A percentile compares a stretch with the other conserved stretches of the same genome.
These are phyloP conservation scores for Aspergillus proliferans DNA, from an alignment of 2,329 filamentous ascomycete species.

Conservation along the genomic window DNA sequence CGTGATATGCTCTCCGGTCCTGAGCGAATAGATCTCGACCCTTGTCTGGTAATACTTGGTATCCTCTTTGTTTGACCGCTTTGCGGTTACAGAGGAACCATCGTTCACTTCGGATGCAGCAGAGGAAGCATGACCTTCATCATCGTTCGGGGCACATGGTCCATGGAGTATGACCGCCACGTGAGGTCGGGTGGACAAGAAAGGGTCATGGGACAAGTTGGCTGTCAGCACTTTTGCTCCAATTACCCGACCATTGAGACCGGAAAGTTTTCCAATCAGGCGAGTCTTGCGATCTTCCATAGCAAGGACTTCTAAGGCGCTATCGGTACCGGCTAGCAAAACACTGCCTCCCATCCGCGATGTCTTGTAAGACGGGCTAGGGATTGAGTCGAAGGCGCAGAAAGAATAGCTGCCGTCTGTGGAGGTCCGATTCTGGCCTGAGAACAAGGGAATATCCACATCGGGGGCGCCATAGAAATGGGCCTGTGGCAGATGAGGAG, in stretches of 20 bases:
- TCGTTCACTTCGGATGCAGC: conserved; percentile 32
- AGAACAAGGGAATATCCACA: conserved; percentile 52
- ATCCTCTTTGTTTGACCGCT: conserved; percentile 22
- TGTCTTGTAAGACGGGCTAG: conserved; percentile 39
- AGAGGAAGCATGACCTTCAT: conserved; percentile 28
- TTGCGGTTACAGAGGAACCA: conserved; percentile 20
- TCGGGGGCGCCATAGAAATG: conserved; percentile 73
- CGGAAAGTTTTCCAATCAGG: conserved; percentile 63
- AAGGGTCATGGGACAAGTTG: conserved; percentile 49
- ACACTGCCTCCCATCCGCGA: conserved; percentile 47
- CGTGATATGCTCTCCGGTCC: conserved; percentile 63
- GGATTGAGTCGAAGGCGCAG: conserved; percentile 72
- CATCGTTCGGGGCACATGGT: conserved; percentile 52
- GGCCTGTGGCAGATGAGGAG: conserved; percentile 67
- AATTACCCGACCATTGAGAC: conserved; percentile 71
- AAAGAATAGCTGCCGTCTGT: conserved; percentile 60
- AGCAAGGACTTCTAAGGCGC: conserved; percentile 68
- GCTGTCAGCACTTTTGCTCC: conserved; percentile 78
- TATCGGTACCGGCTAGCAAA: conserved; percentile 76
- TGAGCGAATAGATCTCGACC: conserved; percentile 82
- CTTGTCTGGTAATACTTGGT: conserved; percentile 65
- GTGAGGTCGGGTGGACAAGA: conserved; percentile 59
- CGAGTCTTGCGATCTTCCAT: conserved; percentile 68
- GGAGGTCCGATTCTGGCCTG: conserved; percentile 16
- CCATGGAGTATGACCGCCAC: conserved; percentile 77